Evolutionary conservation across 768 basidiomycete genomes (phyloP).

Genomic region (Cyathus striatus): DNA sequence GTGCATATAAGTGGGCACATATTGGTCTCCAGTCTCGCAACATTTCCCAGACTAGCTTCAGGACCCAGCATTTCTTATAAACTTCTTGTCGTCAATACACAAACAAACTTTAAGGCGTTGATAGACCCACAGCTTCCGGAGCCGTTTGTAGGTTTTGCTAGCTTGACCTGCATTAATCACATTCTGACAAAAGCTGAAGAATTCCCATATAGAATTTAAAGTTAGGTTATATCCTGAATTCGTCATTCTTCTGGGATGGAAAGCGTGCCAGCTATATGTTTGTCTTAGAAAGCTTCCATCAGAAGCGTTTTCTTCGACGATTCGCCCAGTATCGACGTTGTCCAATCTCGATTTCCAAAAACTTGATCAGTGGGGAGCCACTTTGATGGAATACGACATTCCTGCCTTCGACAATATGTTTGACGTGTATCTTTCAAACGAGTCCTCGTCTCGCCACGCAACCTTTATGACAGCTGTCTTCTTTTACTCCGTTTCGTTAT

Average conservation of each 20-base stretch:
- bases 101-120: background rate
- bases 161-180: no score
- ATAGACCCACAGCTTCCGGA: background rate
- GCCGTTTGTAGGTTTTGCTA: background rate
- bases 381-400: constrained; percentile 16
- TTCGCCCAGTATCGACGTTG: background rate
- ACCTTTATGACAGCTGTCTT: constrained; percentile 3
- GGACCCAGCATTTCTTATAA: background rate
- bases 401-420: constrained; percentile 9
- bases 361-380: background rate
- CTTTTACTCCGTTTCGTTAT: constrained; percentile 7
- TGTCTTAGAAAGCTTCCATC: background rate
- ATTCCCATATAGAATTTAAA: background rate
- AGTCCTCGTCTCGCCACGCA: constrained; percentile 9
- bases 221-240: background rate
- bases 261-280: background rate
- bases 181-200: no score
- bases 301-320: background rate
- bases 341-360: background rate
- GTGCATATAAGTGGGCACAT: constrained; percentile 8
- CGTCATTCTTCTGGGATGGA: background rate
- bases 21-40: constrained; percentile 9
- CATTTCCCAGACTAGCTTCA: background rate
- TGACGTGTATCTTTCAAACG: constrained; percentile 12
- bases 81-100: background rate